phyloP scores from a whole-genome alignment of 768 basidiomycete genomes.

The Termitomyces heimii region DNA sequence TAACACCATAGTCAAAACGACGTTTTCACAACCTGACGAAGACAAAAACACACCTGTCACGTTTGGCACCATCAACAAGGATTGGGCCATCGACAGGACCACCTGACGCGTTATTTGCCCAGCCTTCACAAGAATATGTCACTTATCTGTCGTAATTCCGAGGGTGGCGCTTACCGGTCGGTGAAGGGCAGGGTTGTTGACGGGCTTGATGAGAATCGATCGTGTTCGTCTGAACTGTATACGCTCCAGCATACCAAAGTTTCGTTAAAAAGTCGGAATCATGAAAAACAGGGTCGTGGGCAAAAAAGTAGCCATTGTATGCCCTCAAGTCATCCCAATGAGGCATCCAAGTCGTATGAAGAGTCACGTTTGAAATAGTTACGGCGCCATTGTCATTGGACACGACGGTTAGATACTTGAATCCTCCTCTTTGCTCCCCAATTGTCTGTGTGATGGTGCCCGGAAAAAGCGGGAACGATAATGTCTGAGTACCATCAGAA shows the following conservation, averaged over 20 bases:
- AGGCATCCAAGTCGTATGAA: slow-evolving; percentile 41
- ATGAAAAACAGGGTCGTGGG: slow-evolving; percentile 32
- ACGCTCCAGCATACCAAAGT: slow-evolving; percentile 51
- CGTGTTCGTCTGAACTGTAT: slow-evolving; percentile 47
- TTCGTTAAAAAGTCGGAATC: slow-evolving; percentile 42
- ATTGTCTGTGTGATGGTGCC: slow-evolving; percentile 29
- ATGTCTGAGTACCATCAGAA: slow-evolving; percentile 27
- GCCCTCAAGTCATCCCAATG: slow-evolving; percentile 39
- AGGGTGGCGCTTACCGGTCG: slow-evolving; percentile 9
- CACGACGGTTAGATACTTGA: slow-evolving; percentile 40
- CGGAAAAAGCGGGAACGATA: slow-evolving; percentile 20
- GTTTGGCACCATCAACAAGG: slow-evolving; percentile 48
- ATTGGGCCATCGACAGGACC: slow-evolving; percentile 44
- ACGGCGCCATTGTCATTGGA: slow-evolving; percentile 30
- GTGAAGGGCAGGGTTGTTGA: slow-evolving; percentile 23
- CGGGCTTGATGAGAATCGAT: slow-evolving; percentile 31
- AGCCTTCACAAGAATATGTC: slow-evolving; percentile 22
- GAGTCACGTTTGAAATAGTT: slow-evolving; percentile 35
- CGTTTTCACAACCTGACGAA: not conserved
- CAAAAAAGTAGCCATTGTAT: slow-evolving; percentile 44
- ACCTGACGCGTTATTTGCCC: slow-evolving; percentile 42
- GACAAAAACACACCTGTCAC: slow-evolving; percentile 32
- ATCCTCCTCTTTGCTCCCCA: slow-evolving; percentile 38
- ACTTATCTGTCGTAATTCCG: not conserved
- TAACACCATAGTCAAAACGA: not conserved